Evolutionary conservation across 108 stramenopile genomes (phyloP).

Genomic region (Pseudonitzschia delicatissima): DNA sequence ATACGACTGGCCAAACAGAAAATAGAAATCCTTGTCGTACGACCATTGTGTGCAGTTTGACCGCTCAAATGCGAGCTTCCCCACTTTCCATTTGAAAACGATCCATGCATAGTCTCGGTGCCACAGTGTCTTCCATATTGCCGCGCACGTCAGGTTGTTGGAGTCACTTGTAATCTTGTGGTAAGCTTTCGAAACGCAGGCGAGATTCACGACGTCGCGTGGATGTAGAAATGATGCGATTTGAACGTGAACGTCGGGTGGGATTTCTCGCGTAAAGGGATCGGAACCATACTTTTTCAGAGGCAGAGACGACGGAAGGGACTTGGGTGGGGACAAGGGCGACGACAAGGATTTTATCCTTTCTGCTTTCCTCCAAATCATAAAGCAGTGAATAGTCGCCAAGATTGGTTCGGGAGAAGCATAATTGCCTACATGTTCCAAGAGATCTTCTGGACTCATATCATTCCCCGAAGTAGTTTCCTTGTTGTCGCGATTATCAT

Average conservation of each 20-base stretch:
- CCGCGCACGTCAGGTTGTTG: constrained; percentile 25
- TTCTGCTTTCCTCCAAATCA: neutral
- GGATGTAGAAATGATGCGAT: constrained; percentile 72
- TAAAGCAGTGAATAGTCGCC: constrained; percentile 14
- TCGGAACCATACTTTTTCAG: constrained; percentile 4
- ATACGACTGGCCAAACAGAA: constrained; percentile 67
- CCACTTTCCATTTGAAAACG: constrained; percentile 60
- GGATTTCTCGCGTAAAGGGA: constrained; percentile 31
- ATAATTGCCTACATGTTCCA: constrained; percentile 32
- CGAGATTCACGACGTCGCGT: constrained; percentile 56
- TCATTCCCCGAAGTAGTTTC: constrained; percentile 3
- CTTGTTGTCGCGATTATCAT: neutral
- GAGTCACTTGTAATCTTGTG: constrained; percentile 20
- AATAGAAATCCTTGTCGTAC: constrained; percentile 70
- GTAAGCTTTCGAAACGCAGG: constrained; percentile 43
- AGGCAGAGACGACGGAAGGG: neutral
- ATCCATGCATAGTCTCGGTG: constrained; percentile 75
- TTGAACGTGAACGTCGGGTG: constrained; percentile 60
- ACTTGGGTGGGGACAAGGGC: neutral
- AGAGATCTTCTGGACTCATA: constrained; percentile 23
- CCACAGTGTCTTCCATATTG: constrained; percentile 72
- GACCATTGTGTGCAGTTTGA: constrained; percentile 30
- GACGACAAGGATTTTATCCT: neutral
- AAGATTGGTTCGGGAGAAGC: constrained; percentile 24
- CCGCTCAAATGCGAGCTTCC: constrained; percentile 51